Evolutionary conservation across 768 basidiomycete species (phyloP).

Genomic region (Paxillus rubicundulus): DNA sequence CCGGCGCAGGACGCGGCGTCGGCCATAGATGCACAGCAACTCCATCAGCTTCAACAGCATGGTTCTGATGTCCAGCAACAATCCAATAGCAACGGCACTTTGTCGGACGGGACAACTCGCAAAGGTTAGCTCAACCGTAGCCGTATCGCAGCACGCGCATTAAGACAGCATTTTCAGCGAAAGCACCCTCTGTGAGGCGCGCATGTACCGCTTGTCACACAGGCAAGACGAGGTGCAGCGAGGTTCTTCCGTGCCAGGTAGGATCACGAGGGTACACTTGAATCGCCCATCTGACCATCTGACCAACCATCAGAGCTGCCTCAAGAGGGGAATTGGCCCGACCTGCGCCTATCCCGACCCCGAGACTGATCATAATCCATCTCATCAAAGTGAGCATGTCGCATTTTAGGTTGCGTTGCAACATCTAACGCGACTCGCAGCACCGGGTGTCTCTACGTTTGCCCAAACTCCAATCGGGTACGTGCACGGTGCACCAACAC

Average conservation of each 20-base stretch:
- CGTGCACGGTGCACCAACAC: slow-evolving; percentile 41
- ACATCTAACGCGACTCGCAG: slow-evolving; percentile 17
- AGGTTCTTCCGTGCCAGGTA: slow-evolving; percentile 80
- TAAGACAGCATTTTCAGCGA: slow-evolving; percentile 44
- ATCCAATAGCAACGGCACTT: slow-evolving; percentile 29
- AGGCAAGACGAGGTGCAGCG: slow-evolving; percentile 81
- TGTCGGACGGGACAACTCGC: slow-evolving; percentile 37
- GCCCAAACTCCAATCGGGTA: slow-evolving; percentile 39
- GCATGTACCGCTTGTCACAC: slow-evolving; percentile 81
- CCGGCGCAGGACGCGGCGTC: slow-evolving; percentile 63
- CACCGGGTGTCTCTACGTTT: slow-evolving; percentile 37
- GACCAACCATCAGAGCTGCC: slow-evolving; percentile 55
- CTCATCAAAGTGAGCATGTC: slow-evolving; percentile 26
- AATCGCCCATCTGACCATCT: slow-evolving; percentile 2
- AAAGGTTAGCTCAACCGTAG: slow-evolving; percentile 52
- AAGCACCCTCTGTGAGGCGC: slow-evolving; percentile 77
- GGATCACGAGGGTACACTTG: slow-evolving; percentile 13
- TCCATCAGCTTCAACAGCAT: slow-evolving; percentile 41
- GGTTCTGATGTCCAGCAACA: slow-evolving; percentile 37
- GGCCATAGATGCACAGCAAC: slow-evolving; percentile 57
- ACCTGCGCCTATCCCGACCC: slow-evolving; percentile 78
- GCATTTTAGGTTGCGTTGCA: slow-evolving; percentile 1
- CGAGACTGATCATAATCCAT: slow-evolving; percentile 47
- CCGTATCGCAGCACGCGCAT: slow-evolving; percentile 5
- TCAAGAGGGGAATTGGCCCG: slow-evolving; percentile 73